Conservation (phyloP, 495 filamentous ascomycete species). For the Podospora sp. region DNA sequence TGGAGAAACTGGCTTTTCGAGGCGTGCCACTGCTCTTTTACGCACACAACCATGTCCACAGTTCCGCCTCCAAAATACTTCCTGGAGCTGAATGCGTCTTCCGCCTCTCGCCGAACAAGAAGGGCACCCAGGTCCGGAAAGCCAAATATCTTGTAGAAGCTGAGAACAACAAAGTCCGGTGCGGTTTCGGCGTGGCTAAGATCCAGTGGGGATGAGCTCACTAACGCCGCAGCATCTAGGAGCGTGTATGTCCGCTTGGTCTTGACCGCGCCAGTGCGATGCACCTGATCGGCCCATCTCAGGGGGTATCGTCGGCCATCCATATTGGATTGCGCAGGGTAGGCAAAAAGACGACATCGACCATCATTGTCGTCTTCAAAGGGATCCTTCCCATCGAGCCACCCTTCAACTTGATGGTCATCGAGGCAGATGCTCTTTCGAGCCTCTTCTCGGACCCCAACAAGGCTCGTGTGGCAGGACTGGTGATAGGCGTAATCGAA, state of each 20-base stretch:
- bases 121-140: constrained; percentile 90
- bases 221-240: constrained; percentile 87
- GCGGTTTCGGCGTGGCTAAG: constrained; percentile 61
- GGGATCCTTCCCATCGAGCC: constrained; percentile 51
- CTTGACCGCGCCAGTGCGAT: constrained; percentile 27
- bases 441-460: constrained; percentile 79
- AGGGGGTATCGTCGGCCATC: constrained; percentile 78
- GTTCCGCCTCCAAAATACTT: constrained; percentile 95
- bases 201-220: constrained; percentile 75
- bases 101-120: constrained; percentile 76
- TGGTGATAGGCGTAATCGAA: constrained; percentile 85
- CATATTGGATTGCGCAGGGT: constrained; percentile 92
- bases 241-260: constrained; percentile 62
- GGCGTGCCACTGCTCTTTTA: constrained; percentile 71
- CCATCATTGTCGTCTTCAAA: constrained; percentile 16
- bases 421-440: constrained; percentile 65
- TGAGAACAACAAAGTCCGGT: constrained; percentile 86
- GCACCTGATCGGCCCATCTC: constrained; percentile 64
- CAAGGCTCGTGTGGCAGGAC: constrained; percentile 84
- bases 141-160: constrained; percentile 97
- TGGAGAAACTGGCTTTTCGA: constrained; percentile 73
- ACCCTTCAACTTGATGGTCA: constrained; percentile 68
- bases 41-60: constrained; percentile 72
- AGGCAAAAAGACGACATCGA: constrained; percentile 67
- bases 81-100: constrained; percentile 61